A percentile compares a stretch with the other conserved stretches of the same genome.
phyloP scores from a whole-genome alignment of 1,139 yeast species.

The Pneumocystis jirovecii region DNA sequence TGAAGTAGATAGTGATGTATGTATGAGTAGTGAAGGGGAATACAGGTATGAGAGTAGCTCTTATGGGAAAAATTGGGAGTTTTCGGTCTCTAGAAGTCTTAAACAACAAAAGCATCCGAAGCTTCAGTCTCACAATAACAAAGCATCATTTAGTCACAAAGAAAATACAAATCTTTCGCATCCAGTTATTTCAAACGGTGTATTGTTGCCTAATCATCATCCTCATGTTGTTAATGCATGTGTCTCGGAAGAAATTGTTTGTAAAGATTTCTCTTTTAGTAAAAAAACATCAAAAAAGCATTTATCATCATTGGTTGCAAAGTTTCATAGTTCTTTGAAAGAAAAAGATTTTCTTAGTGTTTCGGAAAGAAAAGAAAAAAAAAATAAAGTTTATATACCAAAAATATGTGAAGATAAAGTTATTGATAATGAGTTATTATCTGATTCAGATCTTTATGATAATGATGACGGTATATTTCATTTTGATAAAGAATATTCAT shows the following conservation, averaged over 20 bases:
- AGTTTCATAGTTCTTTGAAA: neutral
- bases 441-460: neutral
- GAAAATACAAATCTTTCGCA: neutral
- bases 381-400: neutral
- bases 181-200: neutral
- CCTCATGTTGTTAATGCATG: neutral
- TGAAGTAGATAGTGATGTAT: neutral
- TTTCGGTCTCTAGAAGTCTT: neutral
- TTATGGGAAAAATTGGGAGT: neutral
- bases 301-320: neutral
- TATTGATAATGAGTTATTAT: neutral
- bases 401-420: neutral
- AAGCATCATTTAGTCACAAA: neutral
- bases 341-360: neutral
- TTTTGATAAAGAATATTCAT: neutral
- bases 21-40: neutral
- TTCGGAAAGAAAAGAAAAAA: neutral
- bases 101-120: neutral
- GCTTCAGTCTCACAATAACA: neutral
- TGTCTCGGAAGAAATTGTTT: neutral
- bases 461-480: neutral
- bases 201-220: neutral
- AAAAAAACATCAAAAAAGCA: neutral
- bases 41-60: neutral
- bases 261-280: neutral